A percentile compares a stretch with the other conserved stretches of the same genome.
phyloP scores from a whole-genome alignment of 192 early-diverging fungal genomes.

The Backusella australiensis region DNA sequence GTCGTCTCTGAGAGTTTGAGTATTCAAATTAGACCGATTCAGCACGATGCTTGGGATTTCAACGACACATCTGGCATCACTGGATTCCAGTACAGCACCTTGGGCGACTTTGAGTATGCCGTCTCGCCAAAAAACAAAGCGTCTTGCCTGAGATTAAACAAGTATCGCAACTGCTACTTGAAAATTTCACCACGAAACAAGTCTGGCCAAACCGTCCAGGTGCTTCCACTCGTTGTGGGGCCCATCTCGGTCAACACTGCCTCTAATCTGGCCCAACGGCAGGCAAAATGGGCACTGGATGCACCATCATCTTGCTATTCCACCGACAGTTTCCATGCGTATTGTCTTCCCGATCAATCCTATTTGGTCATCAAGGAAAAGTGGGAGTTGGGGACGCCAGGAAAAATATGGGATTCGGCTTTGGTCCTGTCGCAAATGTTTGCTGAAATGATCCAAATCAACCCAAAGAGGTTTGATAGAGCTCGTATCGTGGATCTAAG shows the following conservation, averaged over 20 bases:
- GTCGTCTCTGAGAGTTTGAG: neutral
- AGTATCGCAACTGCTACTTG: neutral
- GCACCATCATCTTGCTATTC: neutral
- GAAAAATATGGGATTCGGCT: conserved; percentile 51
- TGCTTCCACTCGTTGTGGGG: conserved; percentile 7
- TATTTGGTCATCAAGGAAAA: conserved; percentile 29
- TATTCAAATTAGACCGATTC: conserved; percentile 1
- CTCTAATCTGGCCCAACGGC: neutral
- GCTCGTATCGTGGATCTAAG: conserved; percentile 42
- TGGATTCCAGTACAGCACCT: neutral
- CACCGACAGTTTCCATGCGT: conserved; percentile 8
- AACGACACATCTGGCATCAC: neutral
- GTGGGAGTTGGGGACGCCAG: conserved; percentile 39
- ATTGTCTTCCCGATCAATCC: neutral
- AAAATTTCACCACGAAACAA: neutral
- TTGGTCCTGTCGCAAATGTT: conserved; percentile 36
- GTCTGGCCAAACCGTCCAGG: neutral
- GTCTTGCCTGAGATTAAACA: neutral
- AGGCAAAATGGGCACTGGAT: neutral
- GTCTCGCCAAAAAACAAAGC: neutral
- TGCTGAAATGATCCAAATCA: conserved; percentile 4
- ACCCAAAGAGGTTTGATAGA: conserved; percentile 23
- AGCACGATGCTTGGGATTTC: conserved; percentile 9
- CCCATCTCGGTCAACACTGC: neutral
- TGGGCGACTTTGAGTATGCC: conserved; percentile 13